Base-by-base conservation (phyloP, 2,329 filamentous ascomycete species). In the Aureobasidium sp. region DNA sequence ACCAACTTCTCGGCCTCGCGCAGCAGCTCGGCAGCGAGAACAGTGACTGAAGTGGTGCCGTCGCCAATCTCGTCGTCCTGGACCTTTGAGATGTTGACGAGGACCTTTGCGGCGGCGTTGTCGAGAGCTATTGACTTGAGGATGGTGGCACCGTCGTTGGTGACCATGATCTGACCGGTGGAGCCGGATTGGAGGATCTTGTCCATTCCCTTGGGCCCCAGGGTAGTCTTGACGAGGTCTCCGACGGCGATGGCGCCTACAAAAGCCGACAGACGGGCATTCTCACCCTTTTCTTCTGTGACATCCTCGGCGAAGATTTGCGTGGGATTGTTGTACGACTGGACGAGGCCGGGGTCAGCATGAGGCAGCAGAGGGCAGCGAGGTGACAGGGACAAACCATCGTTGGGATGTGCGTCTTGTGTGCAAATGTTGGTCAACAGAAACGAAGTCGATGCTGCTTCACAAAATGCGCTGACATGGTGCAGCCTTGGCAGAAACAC, bases 11-110 rank as follows among this genome's bases (percentile, higher is more conserved):
- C 93, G 42, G 93, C 93, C 73, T 98, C 93, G 59, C 93, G 85
- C 59, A 98, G 79, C 56, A 98, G 80, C 76, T 98, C 93, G 56
- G 93, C 93, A 34, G 93, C 90, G 58, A 98, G 78, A 14, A 98
- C 93, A 38, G 93, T 86, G 54, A 98, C 93, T n/a, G 90, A 97
- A 19, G 93, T 98, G 40, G 93, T 98, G 55, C 93, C 93, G 69
- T 98, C 93, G 66, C 93, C 93, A 21, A 98, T 91, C 71, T 98
- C 93, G 68, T 98, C 93, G 66, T 98, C 93, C 70, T 98, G 93
- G 5, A 98, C 93, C 75, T 98, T 98, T 59, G 91, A 97, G 64
- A 98, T 97, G 71, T 98, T 98, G 68, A 98, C 93, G 38, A 98
- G 79, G 4, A 98, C 93, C 75, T 98, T 98, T 52, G 93, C 93